Evolutionary conservation across 805 yeast species (phyloP).

Genomic region (Starmerella stigmatis): DNA sequence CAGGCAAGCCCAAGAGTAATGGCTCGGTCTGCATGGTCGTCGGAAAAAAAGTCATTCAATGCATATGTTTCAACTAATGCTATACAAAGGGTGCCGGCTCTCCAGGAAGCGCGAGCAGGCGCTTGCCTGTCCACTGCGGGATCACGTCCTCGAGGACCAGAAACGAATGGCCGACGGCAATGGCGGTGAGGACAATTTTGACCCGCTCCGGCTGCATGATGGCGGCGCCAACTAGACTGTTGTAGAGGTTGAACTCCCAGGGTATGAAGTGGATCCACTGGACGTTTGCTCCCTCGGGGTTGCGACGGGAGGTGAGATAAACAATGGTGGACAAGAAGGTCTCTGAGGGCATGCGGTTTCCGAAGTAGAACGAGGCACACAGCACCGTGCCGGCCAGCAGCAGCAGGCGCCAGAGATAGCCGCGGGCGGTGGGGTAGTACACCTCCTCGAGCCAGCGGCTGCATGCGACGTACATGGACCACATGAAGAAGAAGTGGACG

Average conservation of each 20-base stretch:
- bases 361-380: conserved; percentile 28
- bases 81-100: conserved; percentile 7
- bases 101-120: conserved; percentile 9
- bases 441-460: conserved; percentile 31
- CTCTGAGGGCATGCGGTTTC: conserved; percentile 25
- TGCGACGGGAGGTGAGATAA: conserved; percentile 40
- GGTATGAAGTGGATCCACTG: conserved; percentile 27
- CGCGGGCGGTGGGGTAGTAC: conserved; percentile 24
- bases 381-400: conserved; percentile 29
- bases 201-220: conserved; percentile 1
- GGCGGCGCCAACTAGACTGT: conserved; percentile 8
- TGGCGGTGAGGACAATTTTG: conserved; percentile 24
- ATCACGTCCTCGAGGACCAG: conserved; percentile 35
- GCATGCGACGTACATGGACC: conserved; percentile 2
- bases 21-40: too few species aligned
- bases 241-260: conserved; percentile 18
- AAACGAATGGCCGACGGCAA: conserved; percentile 37
- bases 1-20: too few species aligned
- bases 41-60: background rate
- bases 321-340: conserved; percentile 33
- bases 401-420: conserved; percentile 15
- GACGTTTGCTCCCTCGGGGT: conserved; percentile 38
- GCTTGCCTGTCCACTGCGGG: conserved; percentile 30
- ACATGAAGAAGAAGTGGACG: conserved; percentile 2
- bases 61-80: background rate